These are phyloP conservation scores for Naganishia vaughanmartiniae DNA, from an alignment of 768 basidiomycete species.

Conservation along the genomic window DNA sequence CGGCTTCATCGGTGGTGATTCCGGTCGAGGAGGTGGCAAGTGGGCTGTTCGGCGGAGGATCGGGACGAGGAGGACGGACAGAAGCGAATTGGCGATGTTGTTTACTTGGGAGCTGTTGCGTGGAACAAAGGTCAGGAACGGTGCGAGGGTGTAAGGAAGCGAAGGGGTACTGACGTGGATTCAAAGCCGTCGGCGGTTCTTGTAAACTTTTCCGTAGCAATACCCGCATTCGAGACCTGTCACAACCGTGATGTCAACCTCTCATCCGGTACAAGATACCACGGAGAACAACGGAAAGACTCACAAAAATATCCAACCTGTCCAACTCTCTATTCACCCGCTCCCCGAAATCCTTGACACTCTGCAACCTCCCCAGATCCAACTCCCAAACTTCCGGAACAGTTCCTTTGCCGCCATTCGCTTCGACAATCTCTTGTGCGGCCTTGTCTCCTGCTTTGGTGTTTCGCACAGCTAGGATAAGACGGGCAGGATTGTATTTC, in stretches of 20 bases:
- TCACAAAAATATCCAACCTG: constrained; percentile 36
- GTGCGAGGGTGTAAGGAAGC: background rate
- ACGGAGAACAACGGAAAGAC: background rate
- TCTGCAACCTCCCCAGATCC: constrained; percentile 33
- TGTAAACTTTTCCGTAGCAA: constrained; percentile 15
- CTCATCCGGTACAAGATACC: background rate
- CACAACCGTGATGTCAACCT: constrained; percentile 7
- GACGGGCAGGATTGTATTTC: constrained; percentile 28
- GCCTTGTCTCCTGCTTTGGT: constrained; percentile 32
- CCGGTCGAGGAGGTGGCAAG: constrained; percentile 15
- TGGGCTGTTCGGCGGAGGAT: constrained; percentile 27
- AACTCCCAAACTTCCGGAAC: constrained; percentile 35
- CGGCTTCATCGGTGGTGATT: constrained; percentile 19
- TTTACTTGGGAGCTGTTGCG: constrained; percentile 34
- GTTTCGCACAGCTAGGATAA: constrained; percentile 38
- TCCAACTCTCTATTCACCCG: constrained; percentile 30
- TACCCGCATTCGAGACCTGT: constrained; percentile 33
- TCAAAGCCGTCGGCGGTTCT: constrained; percentile 29
- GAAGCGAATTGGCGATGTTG: constrained; percentile 33
- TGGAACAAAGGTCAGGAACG: background rate
- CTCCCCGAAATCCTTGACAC: constrained; percentile 34
- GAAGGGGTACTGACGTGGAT: constrained; percentile 25
- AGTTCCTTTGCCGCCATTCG: constrained; percentile 20
- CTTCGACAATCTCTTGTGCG: constrained; percentile 27
- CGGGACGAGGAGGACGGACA: constrained; percentile 35